phyloP scores from a whole-genome alignment of 768 basidiomycete species.

The Serpula lacrymans region DNA sequence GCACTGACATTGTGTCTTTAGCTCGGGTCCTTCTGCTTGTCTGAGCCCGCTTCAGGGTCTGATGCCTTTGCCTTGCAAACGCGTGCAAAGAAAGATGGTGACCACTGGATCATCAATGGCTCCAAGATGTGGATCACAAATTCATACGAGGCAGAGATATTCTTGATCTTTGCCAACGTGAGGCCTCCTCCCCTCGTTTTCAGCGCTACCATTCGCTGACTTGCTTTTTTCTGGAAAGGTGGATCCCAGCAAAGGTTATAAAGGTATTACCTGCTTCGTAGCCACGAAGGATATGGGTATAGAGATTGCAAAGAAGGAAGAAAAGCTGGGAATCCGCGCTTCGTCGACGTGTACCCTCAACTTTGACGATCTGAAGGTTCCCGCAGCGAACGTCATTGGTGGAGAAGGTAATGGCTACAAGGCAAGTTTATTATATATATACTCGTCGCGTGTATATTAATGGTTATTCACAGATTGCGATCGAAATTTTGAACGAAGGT shows the following conservation, averaged over 20 bases:
- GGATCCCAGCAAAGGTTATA: constrained; percentile 93
- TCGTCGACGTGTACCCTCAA: constrained; percentile 93
- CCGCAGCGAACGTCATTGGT: constrained; percentile 85
- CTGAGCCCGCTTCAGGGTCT: constrained; percentile 89
- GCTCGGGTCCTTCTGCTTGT: constrained; percentile 96
- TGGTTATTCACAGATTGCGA: constrained; percentile 68
- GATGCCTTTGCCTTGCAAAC: constrained; percentile 98
- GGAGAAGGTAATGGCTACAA: constrained; percentile 93
- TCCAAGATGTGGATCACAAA: constrained; percentile 99
- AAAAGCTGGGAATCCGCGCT: constrained; percentile 95
- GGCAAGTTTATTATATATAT: constrained; percentile 28
- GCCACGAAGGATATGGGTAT: constrained; percentile 97
- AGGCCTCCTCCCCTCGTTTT: constrained; percentile 16
- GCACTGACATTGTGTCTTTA: constrained; percentile 34
- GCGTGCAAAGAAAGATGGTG: constrained; percentile 83
- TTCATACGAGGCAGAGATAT: constrained; percentile 86
- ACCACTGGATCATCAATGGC: constrained; percentile 87
- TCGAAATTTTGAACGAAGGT: constrained; percentile 95
- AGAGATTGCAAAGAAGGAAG: constrained; percentile 97
- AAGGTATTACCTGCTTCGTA: constrained; percentile 97
- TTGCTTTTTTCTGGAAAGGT: constrained; percentile 36
- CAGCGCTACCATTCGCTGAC: background rate
- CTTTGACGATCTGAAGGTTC: constrained; percentile 91
- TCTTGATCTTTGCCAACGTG: constrained; percentile 94
- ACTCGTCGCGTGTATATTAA: no score